Evolutionary conservation across 768 basidiomycete species (phyloP).

Genomic region (Baorangia bicolor): DNA sequence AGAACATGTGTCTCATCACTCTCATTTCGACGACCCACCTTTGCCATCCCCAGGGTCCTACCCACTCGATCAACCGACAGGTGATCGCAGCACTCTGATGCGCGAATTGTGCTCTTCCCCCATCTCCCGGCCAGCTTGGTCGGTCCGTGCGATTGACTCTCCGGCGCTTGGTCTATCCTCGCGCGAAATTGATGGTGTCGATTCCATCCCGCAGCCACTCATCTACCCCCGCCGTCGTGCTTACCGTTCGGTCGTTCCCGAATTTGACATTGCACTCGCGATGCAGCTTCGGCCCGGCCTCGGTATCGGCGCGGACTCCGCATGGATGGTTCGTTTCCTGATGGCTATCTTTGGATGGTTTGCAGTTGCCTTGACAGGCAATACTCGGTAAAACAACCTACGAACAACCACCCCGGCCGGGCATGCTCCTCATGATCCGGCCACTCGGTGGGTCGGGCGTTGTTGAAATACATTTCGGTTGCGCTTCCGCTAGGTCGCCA

Average conservation of each 20-base stretch:
- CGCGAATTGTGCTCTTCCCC: slow-evolving; percentile 13
- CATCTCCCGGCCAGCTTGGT: slow-evolving; percentile 30
- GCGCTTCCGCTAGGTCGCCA: not conserved
- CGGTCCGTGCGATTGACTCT: slow-evolving; percentile 26
- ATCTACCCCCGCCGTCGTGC: slow-evolving; percentile 24
- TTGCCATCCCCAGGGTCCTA: not conserved
- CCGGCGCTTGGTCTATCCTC: slow-evolving; percentile 20
- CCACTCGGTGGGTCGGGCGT: not conserved
- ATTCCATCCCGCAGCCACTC: slow-evolving; percentile 11
- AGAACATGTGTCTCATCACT: slow-evolving; percentile 2
- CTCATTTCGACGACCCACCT: slow-evolving; percentile 14
- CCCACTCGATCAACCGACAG: slow-evolving; percentile 7
- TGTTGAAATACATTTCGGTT: not conserved
- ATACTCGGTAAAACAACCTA: slow-evolving; percentile 18
- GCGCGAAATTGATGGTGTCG: not conserved
- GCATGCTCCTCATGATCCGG: not conserved
- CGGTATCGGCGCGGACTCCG: slow-evolving; percentile 68
- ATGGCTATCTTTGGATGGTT: slow-evolving; percentile 83
- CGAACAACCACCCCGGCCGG: not conserved
- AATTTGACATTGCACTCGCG: slow-evolving; percentile 65
- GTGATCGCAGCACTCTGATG: slow-evolving; percentile 14
- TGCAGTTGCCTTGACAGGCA: slow-evolving; percentile 52
- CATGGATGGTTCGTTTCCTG: slow-evolving; percentile 77
- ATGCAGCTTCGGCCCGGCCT: slow-evolving; percentile 77
- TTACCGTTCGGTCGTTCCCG: slow-evolving; percentile 44